These are phyloP conservation scores for Ambrosia artemisiifolia DNA, from an alignment of 129 eudicot species.

Conservation along the genomic window DNA sequence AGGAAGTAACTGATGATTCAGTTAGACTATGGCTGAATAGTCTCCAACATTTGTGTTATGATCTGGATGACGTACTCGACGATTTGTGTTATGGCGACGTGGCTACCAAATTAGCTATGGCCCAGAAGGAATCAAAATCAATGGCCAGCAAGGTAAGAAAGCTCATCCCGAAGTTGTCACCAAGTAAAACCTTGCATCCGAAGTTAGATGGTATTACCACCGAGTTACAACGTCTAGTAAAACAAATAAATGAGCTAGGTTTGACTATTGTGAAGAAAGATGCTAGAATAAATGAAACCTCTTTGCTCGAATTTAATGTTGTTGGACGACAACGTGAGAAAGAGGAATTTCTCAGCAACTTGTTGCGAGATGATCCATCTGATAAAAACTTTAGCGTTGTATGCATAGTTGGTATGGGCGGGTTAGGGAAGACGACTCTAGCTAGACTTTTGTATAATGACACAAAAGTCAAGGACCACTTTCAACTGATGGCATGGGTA, in stretches of 20 bases:
- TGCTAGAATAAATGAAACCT: not conserved
- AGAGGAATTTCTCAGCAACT: not conserved
- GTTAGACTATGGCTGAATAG: no score
- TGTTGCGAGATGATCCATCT: not conserved
- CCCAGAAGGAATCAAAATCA: not conserved
- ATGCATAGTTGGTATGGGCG: not conserved
- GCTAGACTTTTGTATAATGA: not conserved
- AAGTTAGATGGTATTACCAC: slow-evolving; percentile 14
- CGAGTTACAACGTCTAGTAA: slow-evolving; percentile 16
- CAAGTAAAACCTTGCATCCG: slow-evolving; percentile 11
- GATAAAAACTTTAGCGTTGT: not conserved
- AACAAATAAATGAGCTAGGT: not conserved
- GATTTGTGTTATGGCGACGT: no score
- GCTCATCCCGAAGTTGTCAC: not conserved
- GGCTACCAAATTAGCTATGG: slow-evolving; percentile 4
- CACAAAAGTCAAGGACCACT: not conserved
- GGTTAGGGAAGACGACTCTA: not conserved
- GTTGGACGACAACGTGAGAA: not conserved
- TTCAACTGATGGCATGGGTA: not conserved
- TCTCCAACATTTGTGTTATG: no score
- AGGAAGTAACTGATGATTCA: no score
- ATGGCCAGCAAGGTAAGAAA: not conserved
- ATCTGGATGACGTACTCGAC: no score
- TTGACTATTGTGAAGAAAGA: not conserved
- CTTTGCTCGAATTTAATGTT: not conserved